Percentiles rank a stretch among this genome's conserved stretches.
Conservation (phyloP, 208 protist species). For the Trypanosoma congolense region DNA sequence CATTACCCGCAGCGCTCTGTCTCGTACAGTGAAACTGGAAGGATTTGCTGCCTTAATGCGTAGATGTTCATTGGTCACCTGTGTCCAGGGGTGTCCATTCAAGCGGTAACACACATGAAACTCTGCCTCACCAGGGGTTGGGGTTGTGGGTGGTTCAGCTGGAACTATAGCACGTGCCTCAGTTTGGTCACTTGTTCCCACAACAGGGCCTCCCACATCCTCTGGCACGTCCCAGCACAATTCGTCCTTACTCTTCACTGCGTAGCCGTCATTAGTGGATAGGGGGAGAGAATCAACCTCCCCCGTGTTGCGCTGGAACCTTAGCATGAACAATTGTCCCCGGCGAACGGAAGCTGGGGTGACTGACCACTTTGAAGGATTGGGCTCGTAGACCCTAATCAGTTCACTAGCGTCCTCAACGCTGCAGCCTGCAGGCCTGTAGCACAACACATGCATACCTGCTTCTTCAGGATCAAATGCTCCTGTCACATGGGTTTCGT, state of each 20-base stretch:
- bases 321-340: constrained; percentile 69
- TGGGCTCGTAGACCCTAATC: constrained; percentile 42
- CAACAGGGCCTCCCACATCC: constrained; percentile 36
- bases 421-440: constrained; percentile 52
- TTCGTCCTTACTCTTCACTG: constrained; percentile 36
- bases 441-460: constrained; percentile 62
- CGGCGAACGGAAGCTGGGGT: constrained; percentile 38
- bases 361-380: constrained; percentile 44
- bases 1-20: constrained; percentile 28
- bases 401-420: constrained; percentile 58
- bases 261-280: constrained; percentile 56
- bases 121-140: constrained; percentile 20
- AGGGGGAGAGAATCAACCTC: constrained; percentile 31
- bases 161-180: constrained; percentile 59
- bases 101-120: constrained; percentile 68
- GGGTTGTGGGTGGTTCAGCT: constrained; percentile 24
- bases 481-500: constrained; percentile 43
- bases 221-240: constrained; percentile 67
- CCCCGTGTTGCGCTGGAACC: constrained; percentile 47
- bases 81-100: constrained; percentile 51
- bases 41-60: constrained; percentile 75
- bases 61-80: constrained; percentile 50
- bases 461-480: constrained; percentile 48
- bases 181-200: constrained; percentile 47
- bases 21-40: constrained; percentile 43